Conservation (phyloP, 2,329 filamentous ascomycete species). For the Pseudogymnoascus sp. region DNA sequence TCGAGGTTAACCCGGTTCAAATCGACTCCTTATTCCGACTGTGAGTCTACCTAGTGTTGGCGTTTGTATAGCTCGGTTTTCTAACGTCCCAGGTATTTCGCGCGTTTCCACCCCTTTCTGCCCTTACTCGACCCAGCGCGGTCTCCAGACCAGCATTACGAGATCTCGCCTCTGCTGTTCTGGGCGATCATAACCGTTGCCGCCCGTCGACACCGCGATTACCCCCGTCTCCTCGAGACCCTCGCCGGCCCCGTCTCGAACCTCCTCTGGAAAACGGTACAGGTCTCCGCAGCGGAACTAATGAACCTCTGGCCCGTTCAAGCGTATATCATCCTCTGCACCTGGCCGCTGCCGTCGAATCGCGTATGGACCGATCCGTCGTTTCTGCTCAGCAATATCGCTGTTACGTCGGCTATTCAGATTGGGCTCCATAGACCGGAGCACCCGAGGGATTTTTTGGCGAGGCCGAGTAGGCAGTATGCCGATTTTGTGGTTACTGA, state of each 20-base stretch:
- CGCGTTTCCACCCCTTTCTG: constrained; percentile 14
- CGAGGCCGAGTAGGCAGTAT: not conserved
- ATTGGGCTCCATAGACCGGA: constrained; percentile 20
- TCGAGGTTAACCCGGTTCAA: constrained; percentile 4
- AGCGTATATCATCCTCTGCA: constrained; percentile 16
- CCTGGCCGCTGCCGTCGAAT: constrained; percentile 20
- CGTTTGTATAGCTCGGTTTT: not conserved
- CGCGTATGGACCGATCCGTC: constrained; percentile 17
- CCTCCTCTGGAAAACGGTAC: constrained; percentile 12
- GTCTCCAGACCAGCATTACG: constrained; percentile 15
- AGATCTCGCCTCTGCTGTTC: constrained; percentile 10
- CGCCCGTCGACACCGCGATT: constrained; percentile 13
- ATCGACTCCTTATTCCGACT: constrained; percentile 13
- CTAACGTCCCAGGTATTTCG: constrained; percentile 14
- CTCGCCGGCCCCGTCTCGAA: constrained; percentile 11
- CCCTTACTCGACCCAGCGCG: constrained; percentile 11
- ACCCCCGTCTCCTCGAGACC: constrained; percentile 10
- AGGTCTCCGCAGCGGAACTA: not conserved
- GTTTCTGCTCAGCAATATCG: constrained; percentile 17
- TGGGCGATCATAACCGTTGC: constrained; percentile 16
- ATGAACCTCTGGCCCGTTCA: constrained; percentile 12
- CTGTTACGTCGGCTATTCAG: constrained; percentile 19
- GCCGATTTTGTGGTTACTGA: not conserved
- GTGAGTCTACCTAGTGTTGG: not conserved
- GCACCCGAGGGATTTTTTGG: constrained; percentile 16